A percentile compares a stretch with the other conserved stretches of the same genome.
Conservation (phyloP, 2,329 filamentous ascomycete species). For the Beauveria sp. region DNA sequence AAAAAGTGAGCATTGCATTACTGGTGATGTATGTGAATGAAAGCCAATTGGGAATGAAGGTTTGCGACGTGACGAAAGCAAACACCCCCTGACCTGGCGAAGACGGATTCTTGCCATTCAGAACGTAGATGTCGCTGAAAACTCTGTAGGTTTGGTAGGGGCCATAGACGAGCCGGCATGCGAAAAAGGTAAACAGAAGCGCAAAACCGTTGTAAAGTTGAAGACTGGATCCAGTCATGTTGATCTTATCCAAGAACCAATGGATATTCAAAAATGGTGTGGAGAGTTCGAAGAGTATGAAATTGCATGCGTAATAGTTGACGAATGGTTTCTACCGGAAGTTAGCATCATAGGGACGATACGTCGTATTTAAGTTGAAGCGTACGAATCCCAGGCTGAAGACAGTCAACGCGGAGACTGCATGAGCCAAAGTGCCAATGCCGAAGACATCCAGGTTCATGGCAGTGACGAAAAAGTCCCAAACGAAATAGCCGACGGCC, state of each 20-base stretch:
- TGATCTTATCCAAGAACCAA: slow-evolving; percentile 86
- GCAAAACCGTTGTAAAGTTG: slow-evolving; percentile 73
- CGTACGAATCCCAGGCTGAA: slow-evolving; percentile 75
- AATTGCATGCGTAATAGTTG: slow-evolving; percentile 73
- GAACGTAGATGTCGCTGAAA: slow-evolving; percentile 61
- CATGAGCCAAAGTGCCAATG: slow-evolving; percentile 69
- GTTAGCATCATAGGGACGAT: slow-evolving; percentile 1
- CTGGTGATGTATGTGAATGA: slow-evolving; percentile 58
- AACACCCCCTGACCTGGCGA: slow-evolving; percentile 25
- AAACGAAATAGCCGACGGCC: slow-evolving; percentile 76
- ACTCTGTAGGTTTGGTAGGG: slow-evolving; percentile 63
- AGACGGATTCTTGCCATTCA: slow-evolving; percentile 30
- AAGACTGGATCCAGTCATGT: slow-evolving; percentile 64
- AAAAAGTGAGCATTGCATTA: slow-evolving; percentile 64
- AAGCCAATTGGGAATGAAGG: slow-evolving; percentile 61
- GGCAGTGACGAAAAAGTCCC: slow-evolving; percentile 67
- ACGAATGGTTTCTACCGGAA: slow-evolving; percentile 64
- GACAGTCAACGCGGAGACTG: slow-evolving; percentile 63
- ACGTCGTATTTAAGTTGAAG: slow-evolving; percentile 18
- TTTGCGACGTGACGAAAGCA: slow-evolving; percentile 39
- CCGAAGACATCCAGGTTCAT: slow-evolving; percentile 66
- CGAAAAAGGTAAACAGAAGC: slow-evolving; percentile 68
- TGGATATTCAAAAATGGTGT: slow-evolving; percentile 82
- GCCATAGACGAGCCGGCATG: slow-evolving; percentile 69
- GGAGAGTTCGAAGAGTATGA: slow-evolving; percentile 83